Percentiles rank a stretch among this genome's conserved stretches.
Conservation (phyloP, 2,329 filamentous ascomycete genomes). For the Xylariaceae sp. region DNA sequence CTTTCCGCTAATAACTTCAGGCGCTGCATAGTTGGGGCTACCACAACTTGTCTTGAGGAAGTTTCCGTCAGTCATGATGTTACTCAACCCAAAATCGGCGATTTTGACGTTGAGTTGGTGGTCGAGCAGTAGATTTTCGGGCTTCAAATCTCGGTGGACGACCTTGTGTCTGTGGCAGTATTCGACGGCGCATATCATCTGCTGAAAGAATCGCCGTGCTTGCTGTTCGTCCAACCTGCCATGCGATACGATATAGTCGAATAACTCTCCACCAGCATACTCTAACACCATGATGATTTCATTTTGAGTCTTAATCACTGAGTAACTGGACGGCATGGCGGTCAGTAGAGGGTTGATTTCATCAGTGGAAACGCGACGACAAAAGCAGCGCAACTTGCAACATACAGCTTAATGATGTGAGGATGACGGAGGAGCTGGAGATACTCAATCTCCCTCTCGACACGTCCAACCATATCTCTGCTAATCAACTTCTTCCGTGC, state of each 20-base stretch:
- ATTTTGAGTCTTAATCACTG: conserved; percentile 87
- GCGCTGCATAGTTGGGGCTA: conserved; percentile 95
- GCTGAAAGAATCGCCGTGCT: conserved; percentile 97
- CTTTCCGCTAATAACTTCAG: conserved; percentile 96
- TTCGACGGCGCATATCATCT: conserved; percentile 97
- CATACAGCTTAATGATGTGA: conserved; percentile 96
- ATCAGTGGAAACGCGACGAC: not conserved
- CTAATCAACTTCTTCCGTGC: conserved; percentile 93
- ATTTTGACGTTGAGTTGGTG: conserved; percentile 98
- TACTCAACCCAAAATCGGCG: conserved; percentile 95
- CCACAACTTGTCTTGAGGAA: conserved; percentile 98
- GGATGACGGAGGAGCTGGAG: conserved; percentile 91
- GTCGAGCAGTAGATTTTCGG: conserved; percentile 92
- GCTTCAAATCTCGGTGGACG: conserved; percentile 94
- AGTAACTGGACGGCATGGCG: conserved; percentile 56
- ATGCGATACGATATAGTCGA: conserved; percentile 95
- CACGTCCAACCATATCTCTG: conserved; percentile 93
- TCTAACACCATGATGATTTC: conserved; percentile 99
- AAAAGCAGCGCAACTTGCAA: conserved; percentile 32
- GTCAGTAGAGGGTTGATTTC: conserved; percentile 24
- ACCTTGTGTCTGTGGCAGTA: conserved; percentile 99
- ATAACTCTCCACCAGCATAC: conserved; percentile 92
- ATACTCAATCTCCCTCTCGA: conserved; percentile 97
- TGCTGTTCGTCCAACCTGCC: conserved; percentile 86
- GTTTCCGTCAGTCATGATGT: conserved; percentile 99